Evolutionary conservation across 2,329 filamentous ascomycete species (phyloP).

Genomic region (Botrytis porri): DNA sequence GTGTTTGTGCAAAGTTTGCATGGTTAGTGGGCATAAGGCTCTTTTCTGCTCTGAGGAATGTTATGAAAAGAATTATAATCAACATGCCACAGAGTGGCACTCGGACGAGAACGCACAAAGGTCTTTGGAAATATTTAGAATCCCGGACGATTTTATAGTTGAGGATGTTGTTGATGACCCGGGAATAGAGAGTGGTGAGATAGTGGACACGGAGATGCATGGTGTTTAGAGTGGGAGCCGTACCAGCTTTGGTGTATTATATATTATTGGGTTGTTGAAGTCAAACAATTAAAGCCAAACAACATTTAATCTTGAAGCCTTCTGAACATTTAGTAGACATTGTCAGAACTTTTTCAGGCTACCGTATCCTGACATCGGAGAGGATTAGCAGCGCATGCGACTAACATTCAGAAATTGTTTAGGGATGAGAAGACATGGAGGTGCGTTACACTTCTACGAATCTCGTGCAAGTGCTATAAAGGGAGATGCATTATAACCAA

Average conservation of each 20-base stretch:
- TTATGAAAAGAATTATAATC: slow-evolving; percentile 9
- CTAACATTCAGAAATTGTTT: not conserved
- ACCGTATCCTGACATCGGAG: not conserved
- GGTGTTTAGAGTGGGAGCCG: not conserved
- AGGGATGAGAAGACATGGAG: not conserved
- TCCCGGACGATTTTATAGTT: slow-evolving; percentile 1
- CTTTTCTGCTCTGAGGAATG: slow-evolving; percentile 10
- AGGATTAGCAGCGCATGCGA: not conserved
- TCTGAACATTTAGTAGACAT: not conserved
- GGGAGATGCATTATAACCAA: not conserved
- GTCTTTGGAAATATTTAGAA: not conserved
- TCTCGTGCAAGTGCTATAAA: not conserved
- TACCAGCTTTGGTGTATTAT: not conserved
- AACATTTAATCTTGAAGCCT: not conserved
- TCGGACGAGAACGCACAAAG: slow-evolving; percentile 10
- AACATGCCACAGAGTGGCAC: slow-evolving; percentile 11
- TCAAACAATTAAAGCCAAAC: not conserved
- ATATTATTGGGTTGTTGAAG: not conserved
- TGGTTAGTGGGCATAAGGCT: slow-evolving; percentile 7
- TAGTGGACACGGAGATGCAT: slow-evolving; percentile 11
- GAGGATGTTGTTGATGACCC: slow-evolving; percentile 3
- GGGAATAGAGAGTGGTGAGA: slow-evolving; percentile 8
- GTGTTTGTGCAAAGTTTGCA: slow-evolving; percentile 12
- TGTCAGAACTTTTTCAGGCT: not conserved
- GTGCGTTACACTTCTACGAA: not conserved